Conservation (phyloP, 352 stramenopile species). For the Thalassiosira oceanica region DNA sequence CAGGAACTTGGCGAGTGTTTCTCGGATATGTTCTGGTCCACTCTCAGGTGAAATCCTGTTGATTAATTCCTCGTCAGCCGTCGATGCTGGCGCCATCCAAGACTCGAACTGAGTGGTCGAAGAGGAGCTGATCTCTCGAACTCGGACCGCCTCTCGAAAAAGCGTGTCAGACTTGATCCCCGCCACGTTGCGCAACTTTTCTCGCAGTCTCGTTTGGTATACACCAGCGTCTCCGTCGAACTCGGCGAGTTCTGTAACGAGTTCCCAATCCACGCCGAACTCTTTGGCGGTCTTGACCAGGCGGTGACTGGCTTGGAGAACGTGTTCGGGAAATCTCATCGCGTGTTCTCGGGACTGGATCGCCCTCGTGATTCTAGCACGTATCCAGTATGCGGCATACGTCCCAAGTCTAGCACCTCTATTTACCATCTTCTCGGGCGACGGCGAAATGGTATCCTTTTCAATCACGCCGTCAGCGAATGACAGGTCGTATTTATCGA, state of each 20-base stretch:
- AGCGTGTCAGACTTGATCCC: slow-evolving; percentile 32
- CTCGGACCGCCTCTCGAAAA: slow-evolving; percentile 37
- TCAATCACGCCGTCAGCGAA: slow-evolving; percentile 4
- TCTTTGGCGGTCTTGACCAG: slow-evolving; percentile 34
- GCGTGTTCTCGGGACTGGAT: slow-evolving; percentile 68
- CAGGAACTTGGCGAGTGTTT: slow-evolving; percentile 61
- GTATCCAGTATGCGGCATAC: slow-evolving; percentile 78
- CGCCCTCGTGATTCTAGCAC: slow-evolving; percentile 61
- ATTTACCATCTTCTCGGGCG: too few relatives aligned
- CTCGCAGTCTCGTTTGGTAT: slow-evolving; percentile 10
- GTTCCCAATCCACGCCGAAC: slow-evolving; percentile 26
- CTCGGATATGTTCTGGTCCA: slow-evolving; percentile 44
- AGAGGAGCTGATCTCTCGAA: slow-evolving; percentile 17
- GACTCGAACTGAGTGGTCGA: slow-evolving; percentile 15
- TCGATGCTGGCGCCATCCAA: slow-evolving; percentile 15
- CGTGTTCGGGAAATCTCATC: slow-evolving; percentile 59
- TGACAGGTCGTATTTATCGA: slow-evolving; percentile 69
- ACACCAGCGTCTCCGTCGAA: background rate
- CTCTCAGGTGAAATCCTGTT: background rate
- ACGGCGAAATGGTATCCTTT: background rate
- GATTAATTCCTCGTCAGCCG: background rate
- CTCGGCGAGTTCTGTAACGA: slow-evolving; percentile 19
- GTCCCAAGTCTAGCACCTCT: slow-evolving; percentile 64
- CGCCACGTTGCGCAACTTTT: slow-evolving; percentile 9
- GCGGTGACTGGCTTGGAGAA: slow-evolving; percentile 49